A percentile compares a stretch with the other conserved stretches of the same genome.
Evolutionary conservation across 768 basidiomycete species (phyloP).

Genomic region (Amanita inopinata): DNA sequence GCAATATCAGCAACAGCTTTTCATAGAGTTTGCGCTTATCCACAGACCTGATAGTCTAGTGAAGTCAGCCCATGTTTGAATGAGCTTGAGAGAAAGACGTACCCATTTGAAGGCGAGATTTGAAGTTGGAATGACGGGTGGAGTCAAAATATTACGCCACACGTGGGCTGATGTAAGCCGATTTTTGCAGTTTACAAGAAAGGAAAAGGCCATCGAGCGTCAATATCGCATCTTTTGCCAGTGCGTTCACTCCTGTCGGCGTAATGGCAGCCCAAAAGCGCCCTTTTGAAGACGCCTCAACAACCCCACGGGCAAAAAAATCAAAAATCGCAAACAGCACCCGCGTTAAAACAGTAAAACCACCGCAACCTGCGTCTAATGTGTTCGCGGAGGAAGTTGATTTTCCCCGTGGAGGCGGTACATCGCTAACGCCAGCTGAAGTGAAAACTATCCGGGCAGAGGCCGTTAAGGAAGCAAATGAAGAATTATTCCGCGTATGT

Average conservation of each 20-base stretch:
- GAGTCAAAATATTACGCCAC: background rate
- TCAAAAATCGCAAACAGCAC: constrained; percentile 33
- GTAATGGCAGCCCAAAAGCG: constrained; percentile 59
- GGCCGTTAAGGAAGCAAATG: constrained; percentile 75
- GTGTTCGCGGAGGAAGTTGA: constrained; percentile 65
- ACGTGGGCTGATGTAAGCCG: constrained; percentile 6
- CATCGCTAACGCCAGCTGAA: constrained; percentile 79
- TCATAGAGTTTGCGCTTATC: background rate
- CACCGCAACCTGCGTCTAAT: constrained; percentile 20
- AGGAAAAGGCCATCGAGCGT: no score
- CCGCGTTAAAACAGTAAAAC: constrained; percentile 17
- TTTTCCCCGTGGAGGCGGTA: constrained; percentile 94
- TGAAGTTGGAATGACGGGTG: background rate
- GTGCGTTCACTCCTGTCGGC: no score
- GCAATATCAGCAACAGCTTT: constrained; percentile 11
- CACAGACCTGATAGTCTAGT: constrained; percentile 60
- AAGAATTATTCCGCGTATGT: constrained; percentile 63
- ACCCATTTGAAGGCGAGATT: constrained; percentile 24
- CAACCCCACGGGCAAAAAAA: constrained; percentile 50
- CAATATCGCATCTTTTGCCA: no score
- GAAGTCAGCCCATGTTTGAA: constrained; percentile 7
- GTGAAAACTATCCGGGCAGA: constrained; percentile 81
- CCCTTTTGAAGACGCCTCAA: constrained; percentile 41
- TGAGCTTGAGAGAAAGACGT: constrained; percentile 13
- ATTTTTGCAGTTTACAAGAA: no score